Base-by-base conservation (phyloP, 2,329 filamentous ascomycete species). In the Thermomyces lanuginosus region DNA sequence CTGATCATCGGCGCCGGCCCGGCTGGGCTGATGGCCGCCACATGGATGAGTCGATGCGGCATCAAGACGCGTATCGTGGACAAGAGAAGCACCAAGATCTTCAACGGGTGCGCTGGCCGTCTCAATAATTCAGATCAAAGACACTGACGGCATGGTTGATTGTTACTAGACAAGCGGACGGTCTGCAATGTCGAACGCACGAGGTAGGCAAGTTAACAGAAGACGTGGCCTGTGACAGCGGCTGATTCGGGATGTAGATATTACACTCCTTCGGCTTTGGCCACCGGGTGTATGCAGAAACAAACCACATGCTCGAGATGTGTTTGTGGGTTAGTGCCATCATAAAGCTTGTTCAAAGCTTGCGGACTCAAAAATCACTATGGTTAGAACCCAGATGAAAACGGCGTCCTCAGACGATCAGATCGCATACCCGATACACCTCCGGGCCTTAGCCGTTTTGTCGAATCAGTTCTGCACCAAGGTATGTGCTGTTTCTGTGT, bases 161-260 rank as follows among this genome's bases (percentile, higher is more conserved):
- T 19, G 16, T 43, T 22, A 39, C 40, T 14, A 42, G 46, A 9
- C 57, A 61, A 37, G 58, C 58, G 1, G 60, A 63, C 36, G 66
- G 66, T 3, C 53, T 74, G 3, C 71, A 77, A 47, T 69, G 63
- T 34, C 67, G 72, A 2, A 76, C 69, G 0, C 56, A 77, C 2
- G 71, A 80, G 24, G 24, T 26, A 16, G 19, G 24, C 12, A 5
- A 5, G n/a, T 11, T 15, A 26, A 26, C 4, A 15, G 15, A 9
- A n/a, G 16, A 6, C 6, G 15, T 4, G 18, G 18, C n/a, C 18
- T 20, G 18, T n/a, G 73, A 2, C 63, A 72, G n/a, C n/a, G n/a
- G n/a, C n/a, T 5, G 12, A 3, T 4, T 29, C 14, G 8, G 10
- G 7, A 26, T 8, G 16, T 12, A 24, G 22, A 24, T 24, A 6